Evolutionary conservation across 192 early-diverging fungal species (phyloP).

Genomic region (Entomortierella chlamydospora): DNA sequence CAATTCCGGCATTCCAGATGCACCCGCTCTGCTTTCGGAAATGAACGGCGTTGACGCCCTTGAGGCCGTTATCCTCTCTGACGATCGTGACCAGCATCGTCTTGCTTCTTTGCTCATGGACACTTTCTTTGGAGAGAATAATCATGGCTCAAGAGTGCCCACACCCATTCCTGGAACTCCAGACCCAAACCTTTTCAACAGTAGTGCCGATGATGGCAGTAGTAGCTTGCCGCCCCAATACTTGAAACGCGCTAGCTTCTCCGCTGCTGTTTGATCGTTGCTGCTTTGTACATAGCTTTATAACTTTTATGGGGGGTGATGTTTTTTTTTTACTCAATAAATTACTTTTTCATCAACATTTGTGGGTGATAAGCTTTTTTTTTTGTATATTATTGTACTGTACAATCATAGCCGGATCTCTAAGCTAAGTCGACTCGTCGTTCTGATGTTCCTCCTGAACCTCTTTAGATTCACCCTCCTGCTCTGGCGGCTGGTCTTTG

Average conservation of each 20-base stretch:
- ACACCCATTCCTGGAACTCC: conserved; percentile 52
- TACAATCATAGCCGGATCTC: no score
- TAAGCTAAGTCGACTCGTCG: no score
- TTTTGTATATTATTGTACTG: no score
- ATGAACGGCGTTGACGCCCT: conserved; percentile 68
- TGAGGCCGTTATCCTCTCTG: conserved; percentile 65
- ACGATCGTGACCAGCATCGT: conserved; percentile 62
- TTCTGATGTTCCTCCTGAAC: not conserved
- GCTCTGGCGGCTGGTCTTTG: no score
- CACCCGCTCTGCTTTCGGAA: conserved; percentile 32
- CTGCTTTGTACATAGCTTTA: not conserved
- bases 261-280: conserved; percentile 11
- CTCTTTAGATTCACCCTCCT: not conserved
- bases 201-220: not conserved
- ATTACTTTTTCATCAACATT: no score
- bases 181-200: conserved; percentile 1
- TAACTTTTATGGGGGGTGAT: no score
- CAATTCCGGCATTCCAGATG: conserved; percentile 57
- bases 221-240: conserved; percentile 41
- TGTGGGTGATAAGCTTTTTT: no score
- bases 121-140: conserved; percentile 68
- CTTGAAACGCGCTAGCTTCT: conserved; percentile 41
- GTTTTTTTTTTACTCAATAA: no score
- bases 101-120: conserved; percentile 66
- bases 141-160: conserved; percentile 43